Evolutionary conservation across 1,284 basidiomycete genomes (phyloP).

Genomic region (Puccinia brachypodii): DNA sequence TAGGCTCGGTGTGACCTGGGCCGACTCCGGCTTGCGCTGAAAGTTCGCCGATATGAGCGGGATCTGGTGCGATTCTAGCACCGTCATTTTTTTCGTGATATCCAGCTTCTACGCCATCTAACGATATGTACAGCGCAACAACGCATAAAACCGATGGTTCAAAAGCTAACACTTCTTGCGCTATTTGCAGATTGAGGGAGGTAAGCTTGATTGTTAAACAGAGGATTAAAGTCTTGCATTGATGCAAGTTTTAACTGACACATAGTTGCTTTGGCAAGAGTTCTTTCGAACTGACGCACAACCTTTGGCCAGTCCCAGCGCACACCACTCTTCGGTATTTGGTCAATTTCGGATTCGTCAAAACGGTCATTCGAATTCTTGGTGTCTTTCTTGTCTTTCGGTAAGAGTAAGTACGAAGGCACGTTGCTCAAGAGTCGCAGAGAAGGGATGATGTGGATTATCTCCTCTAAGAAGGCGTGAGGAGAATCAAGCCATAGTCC

Average conservation of each 20-base stretch:
- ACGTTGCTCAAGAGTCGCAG: constrained; percentile 10
- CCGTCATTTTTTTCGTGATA: constrained; percentile 35
- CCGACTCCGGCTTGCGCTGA: background rate
- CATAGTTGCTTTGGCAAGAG: constrained; percentile 31
- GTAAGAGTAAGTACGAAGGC: constrained; percentile 6
- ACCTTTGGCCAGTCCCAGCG: constrained; percentile 45
- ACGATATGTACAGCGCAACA: constrained; percentile 34
- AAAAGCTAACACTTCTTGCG: constrained; percentile 41
- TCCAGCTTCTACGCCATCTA: constrained; percentile 37
- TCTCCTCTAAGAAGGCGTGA: constrained; percentile 39
- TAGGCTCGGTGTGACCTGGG: background rate
- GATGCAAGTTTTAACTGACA: background rate
- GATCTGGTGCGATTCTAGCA: background rate
- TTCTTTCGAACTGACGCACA: constrained; percentile 28
- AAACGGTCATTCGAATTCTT: background rate
- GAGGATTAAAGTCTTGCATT: background rate
- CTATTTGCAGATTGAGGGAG: background rate
- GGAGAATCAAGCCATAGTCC: constrained; percentile 43
- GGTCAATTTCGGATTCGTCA: background rate
- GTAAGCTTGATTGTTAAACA: background rate
- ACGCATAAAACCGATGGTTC: constrained; percentile 42
- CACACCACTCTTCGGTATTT: background rate
- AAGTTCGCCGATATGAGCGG: background rate
- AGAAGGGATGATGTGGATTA: constrained; percentile 24
- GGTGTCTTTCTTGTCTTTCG: background rate